Base-by-base conservation (phyloP, 352 stramenopile species). In the Pythium plurisporium region DNA sequence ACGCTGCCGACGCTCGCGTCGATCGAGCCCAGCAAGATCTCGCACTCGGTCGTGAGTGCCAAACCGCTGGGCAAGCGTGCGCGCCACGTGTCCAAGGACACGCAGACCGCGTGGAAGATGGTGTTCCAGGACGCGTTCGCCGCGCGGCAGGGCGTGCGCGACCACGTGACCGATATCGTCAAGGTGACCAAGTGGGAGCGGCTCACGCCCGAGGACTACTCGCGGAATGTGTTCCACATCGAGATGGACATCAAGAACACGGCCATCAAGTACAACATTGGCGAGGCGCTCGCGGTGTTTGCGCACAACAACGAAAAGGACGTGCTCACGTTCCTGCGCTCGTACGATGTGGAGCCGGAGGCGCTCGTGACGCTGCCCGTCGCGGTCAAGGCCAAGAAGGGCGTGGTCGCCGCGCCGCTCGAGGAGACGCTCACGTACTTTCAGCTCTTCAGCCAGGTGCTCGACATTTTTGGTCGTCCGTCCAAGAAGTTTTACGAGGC, bases 401-500 rank as follows among this genome's bases (percentile, higher is more conserved):
- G 56, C 19, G 65, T 74, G 30, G 56, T 53, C 1, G 59, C 40
- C 0, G 54, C 42, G 22, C 70, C 72, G n/a, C 69, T 66, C 22
- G 78, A 82, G 36, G 74, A 87, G 52, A 88, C 76, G 30, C 67
- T 89, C 46, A 89, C 77, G 44, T 83, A 92, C 62, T 87, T 89
- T 61, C 83, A 89, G 65, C 67, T 91, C 27, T 91, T 93, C 52
- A 79, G 80, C 46, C 77, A 93, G 23, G 76, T 92, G 55, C 77
- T 93, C 44, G 85, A 93, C 69, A 72, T 95, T 53, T 94, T 94
- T 50, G 85, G 85, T 2, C 78, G 82, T 10, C 79, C 80, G 47
- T 84, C 77, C 17, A 92, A 92, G 72, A 87, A 88, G 58, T 93
- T 95, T 53, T 94, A 93, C 69, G 73, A 85, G 59, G 74, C 76